Evolutionary conservation across 2,329 filamentous ascomycete genomes (phyloP).

Genomic region (Diplodia corticola): DNA sequence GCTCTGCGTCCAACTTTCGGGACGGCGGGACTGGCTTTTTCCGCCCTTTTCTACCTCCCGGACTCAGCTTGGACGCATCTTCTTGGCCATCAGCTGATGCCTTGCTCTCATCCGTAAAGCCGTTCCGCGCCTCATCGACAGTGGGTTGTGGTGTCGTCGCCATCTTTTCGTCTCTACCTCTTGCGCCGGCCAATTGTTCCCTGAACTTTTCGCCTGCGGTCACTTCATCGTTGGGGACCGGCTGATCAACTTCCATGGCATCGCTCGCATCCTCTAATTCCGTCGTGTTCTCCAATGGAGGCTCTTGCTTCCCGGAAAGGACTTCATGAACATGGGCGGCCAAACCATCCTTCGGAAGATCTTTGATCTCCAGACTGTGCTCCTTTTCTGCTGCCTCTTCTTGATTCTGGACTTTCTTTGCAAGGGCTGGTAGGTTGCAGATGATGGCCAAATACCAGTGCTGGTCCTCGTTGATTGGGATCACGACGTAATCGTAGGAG

Average conservation of each 20-base stretch:
- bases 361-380: background rate
- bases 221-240: background rate
- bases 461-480: slow-evolving; percentile 82
- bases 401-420: slow-evolving; percentile 30
- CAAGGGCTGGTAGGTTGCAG: slow-evolving; percentile 76
- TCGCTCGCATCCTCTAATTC: background rate
- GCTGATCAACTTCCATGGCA: slow-evolving; percentile 4
- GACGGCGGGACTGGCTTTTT: background rate
- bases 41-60: background rate
- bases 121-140: background rate
- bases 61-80: background rate
- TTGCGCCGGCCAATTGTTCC: background rate
- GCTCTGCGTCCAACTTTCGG: background rate
- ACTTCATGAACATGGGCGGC: background rate
- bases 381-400: background rate
- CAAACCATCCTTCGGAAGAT: background rate
- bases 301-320: background rate
- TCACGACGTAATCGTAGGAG: slow-evolving; percentile 81
- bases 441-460: slow-evolving; percentile 98
- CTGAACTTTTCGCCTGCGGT: background rate
- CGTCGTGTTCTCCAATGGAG: background rate
- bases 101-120: background rate
- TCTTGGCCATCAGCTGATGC: background rate
- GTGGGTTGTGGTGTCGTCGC: background rate
- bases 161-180: background rate